phyloP scores from a whole-genome alignment of 225 moss, liverwort and hornwort species.

The Thuidium tamariscinum region DNA sequence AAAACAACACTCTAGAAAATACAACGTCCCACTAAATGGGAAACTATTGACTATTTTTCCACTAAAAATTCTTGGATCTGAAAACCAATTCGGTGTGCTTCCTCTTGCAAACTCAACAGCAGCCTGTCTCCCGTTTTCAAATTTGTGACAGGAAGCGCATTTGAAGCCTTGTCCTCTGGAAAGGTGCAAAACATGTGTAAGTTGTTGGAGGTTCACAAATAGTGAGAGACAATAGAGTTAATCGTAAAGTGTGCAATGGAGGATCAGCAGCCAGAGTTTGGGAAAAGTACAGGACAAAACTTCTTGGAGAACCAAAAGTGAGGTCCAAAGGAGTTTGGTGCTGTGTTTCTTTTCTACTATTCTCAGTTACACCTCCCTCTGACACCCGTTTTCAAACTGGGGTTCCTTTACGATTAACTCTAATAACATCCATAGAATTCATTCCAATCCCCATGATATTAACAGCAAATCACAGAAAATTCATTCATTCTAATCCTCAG shows the following conservation, averaged over 20 bases:
- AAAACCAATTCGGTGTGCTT: conserved; percentile 57
- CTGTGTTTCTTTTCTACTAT: no score
- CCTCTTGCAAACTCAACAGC: conserved; percentile 55
- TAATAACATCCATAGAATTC: neutral
- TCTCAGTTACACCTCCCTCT: no score
- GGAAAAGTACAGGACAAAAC: no score
- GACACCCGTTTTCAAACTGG: no score
- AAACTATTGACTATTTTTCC: neutral
- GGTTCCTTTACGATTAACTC: no score
- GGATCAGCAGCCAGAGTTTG: no score
- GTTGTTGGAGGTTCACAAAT: neutral
- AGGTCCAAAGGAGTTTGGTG: no score
- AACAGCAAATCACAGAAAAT: neutral
- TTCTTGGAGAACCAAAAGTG: no score
- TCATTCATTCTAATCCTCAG: no score
- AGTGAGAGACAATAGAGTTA: no score
- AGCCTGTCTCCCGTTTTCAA: conserved; percentile 64
- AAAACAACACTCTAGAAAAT: conserved; percentile 8
- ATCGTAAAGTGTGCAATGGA: no score
- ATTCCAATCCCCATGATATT: neutral
- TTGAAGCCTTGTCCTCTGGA: conserved; percentile 14
- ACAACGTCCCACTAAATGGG: neutral
- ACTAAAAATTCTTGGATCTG: conserved; percentile 47
- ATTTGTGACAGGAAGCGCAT: conserved; percentile 61
- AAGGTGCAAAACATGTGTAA: neutral